Evolutionary conservation across 2,329 filamentous ascomycete species (phyloP).

Genomic region (Paecilomyces variotii): DNA sequence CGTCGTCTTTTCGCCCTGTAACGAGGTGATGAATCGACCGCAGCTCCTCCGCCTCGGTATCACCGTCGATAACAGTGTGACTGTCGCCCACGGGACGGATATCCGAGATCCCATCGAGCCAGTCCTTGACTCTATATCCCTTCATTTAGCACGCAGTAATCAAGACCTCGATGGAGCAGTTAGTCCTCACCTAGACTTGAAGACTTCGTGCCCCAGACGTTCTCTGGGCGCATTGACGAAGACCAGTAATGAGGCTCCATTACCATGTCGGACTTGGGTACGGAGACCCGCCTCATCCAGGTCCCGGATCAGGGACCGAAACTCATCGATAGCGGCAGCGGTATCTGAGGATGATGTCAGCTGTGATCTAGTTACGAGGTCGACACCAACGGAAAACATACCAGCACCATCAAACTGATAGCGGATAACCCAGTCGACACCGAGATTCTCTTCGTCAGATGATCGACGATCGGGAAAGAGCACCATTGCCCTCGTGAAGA

Average conservation of each 20-base stretch:
- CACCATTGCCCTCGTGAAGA: neutral
- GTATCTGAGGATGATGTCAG: constrained; percentile 45
- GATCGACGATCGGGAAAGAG: constrained; percentile 1
- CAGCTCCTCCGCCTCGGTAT: constrained; percentile 81
- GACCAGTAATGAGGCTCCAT: constrained; percentile 66
- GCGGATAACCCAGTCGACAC: constrained; percentile 82
- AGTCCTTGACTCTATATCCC: constrained; percentile 68
- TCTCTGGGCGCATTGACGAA: constrained; percentile 75
- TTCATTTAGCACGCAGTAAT: neutral
- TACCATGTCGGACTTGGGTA: constrained; percentile 77
- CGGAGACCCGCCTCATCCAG: constrained; percentile 73
- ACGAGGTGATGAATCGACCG: constrained; percentile 83
- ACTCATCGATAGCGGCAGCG: constrained; percentile 62
- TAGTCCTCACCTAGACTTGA: constrained; percentile 59
- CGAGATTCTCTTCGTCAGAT: constrained; percentile 47
- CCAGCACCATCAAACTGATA: constrained; percentile 65
- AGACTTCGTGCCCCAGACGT: constrained; percentile 70
- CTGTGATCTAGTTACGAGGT: neutral
- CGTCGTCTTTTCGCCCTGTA: constrained; percentile 62
- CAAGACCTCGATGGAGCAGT: neutral
- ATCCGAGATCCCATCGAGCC: constrained; percentile 80
- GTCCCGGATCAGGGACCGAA: constrained; percentile 67
- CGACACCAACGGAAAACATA: constrained; percentile 28
- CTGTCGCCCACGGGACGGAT: constrained; percentile 69
- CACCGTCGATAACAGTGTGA: constrained; percentile 62